Conservation (phyloP, 208 protist genomes). For the Kentomonas sorsogonicus region DNA sequence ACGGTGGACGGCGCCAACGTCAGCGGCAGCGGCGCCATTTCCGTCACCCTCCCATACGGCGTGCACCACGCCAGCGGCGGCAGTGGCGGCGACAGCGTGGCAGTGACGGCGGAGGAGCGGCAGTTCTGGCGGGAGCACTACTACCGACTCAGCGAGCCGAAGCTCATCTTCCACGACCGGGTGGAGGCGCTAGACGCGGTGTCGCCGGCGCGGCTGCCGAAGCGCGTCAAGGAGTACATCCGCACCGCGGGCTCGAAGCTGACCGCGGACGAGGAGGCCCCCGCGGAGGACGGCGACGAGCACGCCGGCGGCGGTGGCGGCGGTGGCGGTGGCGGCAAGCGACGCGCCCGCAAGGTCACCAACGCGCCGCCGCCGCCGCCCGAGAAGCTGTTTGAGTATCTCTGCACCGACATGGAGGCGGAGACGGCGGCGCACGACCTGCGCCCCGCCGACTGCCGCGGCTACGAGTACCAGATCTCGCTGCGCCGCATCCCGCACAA, state of each 20-base stretch:
- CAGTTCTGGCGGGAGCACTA: slow-evolving; percentile 80
- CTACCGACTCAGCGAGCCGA: slow-evolving; percentile 53
- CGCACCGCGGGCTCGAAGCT: slow-evolving; percentile 24
- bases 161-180: slow-evolving; percentile 71
- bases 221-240: slow-evolving; percentile 38
- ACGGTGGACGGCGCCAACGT: no score
- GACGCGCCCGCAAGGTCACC: neutral
- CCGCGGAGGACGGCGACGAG: slow-evolving; percentile 12
- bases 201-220: slow-evolving; percentile 19
- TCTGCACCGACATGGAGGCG: slow-evolving; percentile 78
- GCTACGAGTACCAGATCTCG: slow-evolving; percentile 67
- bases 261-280: slow-evolving; percentile 12
- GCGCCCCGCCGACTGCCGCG: slow-evolving; percentile 49
- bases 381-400: slow-evolving; percentile 78
- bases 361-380: slow-evolving; percentile 23
- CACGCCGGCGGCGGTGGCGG: slow-evolving; percentile 3
- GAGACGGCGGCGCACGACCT: slow-evolving; percentile 54
- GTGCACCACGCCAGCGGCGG: no score
- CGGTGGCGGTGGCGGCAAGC: neutral
- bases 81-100: slow-evolving; percentile 16
- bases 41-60: no score
- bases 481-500: slow-evolving; percentile 59
- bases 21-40: no score
- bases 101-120: slow-evolving; percentile 56
- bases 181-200: slow-evolving; percentile 47